Conservation (phyloP, 2,329 filamentous ascomycete species). For the Blastomyces silverae region DNA sequence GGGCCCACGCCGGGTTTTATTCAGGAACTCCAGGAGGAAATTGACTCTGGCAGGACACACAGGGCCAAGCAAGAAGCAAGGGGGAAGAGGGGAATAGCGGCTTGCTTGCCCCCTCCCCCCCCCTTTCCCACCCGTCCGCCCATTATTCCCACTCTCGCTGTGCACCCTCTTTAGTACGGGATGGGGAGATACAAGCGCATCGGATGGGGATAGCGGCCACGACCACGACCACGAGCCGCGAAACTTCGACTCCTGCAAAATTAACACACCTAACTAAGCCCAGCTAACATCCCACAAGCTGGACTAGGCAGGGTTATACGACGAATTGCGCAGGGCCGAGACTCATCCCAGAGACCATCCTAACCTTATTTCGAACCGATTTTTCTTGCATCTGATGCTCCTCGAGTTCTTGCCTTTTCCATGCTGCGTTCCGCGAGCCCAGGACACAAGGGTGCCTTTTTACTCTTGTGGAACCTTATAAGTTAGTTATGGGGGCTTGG, state of each 20-base stretch:
- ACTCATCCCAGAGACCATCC: not conserved
- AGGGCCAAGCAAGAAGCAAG: not conserved
- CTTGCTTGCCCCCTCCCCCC: not conserved
- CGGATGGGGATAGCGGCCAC: too few species aligned
- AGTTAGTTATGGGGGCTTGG: too few species aligned
- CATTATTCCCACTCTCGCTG: not conserved
- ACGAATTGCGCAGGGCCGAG: not conserved
- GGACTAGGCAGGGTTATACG: not conserved
- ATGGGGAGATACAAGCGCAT: not conserved
- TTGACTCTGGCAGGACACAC: not conserved
- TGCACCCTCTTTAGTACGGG: not conserved
- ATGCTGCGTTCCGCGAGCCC: not conserved
- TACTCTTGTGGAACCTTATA: not conserved
- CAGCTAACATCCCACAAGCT: not conserved
- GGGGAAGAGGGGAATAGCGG: not conserved
- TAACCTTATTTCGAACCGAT: not conserved
- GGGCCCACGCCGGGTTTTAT: conserved; percentile 1
- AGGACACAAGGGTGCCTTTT: not conserved
- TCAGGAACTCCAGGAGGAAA: not conserved
- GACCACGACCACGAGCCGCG: too few species aligned
- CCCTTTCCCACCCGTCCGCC: not conserved
- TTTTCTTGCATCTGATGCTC: not conserved
- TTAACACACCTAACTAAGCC: not conserved
- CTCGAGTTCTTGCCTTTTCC: not conserved
- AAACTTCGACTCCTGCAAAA: not conserved